Evolutionary conservation across 768 basidiomycete genomes (phyloP), one percentile per base, ranked within the genome.

Genomic region (Termitomyces sp.): DNA sequence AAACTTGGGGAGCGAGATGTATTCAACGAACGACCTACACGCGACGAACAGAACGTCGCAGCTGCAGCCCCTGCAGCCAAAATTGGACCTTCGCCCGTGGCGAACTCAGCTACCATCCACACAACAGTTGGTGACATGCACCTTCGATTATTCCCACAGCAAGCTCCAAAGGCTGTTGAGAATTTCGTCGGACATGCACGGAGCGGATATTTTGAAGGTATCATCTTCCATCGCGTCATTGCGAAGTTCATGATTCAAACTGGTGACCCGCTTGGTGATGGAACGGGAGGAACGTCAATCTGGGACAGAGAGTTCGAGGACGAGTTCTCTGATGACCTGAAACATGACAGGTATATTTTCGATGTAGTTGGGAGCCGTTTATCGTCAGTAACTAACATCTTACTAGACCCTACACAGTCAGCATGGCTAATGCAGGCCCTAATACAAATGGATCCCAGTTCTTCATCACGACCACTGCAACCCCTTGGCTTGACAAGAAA

Each of bases 231-330:
- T 70, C 90, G 97, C 57, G 92, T 98, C 61, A 99, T 99, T 68
- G 83, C 92, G 59, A 98, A 99, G 74, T 99, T 99, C 68, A 96
- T 96, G 95, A 90, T 97, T 55, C 95, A 97, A 77, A 96, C 94
- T 4, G 94, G 94, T 32, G 94, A 96, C 66, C 95, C 95, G 3
- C 75, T 95, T n/a, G 94, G 92, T 21, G 92, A 97, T 72, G 95
- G 94, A 5, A 95, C 94, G 0, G 94, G 94, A 16, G 95, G 95
- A 14, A 85, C 80, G 49, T 92, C 90, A 12, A 92, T 96, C 58
- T 97, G 95, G 93, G 93, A 86, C 2, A 71, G 76, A 54, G 90
- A 94, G 42, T 95, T 96, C 63, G 94, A 94, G 67, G 93, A 98
- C 67, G 96, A 98, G 73, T 94, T 98, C 66, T 81, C 87, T 19